Conservation (phyloP, 306 rosid species). For the Elaeagnus macrophylla region DNA sequence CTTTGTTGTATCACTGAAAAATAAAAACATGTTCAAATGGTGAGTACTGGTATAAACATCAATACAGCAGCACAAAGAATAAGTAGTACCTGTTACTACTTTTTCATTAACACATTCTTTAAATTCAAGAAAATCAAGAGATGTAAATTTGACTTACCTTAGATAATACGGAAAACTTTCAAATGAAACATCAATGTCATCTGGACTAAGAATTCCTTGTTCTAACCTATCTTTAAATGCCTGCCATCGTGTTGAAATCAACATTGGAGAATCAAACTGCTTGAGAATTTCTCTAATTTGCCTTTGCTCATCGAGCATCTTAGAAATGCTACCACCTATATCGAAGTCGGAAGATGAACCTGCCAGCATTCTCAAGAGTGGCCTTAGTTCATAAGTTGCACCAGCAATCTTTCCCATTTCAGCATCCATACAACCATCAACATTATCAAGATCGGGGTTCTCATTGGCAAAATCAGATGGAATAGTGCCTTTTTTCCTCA, state of each 20-base stretch:
- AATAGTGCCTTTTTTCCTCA: constrained; percentile 39
- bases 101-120: too few relatives aligned
- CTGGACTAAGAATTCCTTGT: constrained; percentile 53
- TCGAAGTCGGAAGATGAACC: constrained; percentile 47
- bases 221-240: constrained; percentile 62
- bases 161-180: constrained; percentile 88
- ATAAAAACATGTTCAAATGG: constrained; percentile 15
- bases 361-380: constrained; percentile 51
- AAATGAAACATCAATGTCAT: constrained; percentile 58
- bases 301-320: constrained; percentile 54
- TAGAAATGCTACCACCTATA: constrained; percentile 52
- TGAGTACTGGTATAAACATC: constrained; percentile 9
- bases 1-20: constrained; percentile 79
- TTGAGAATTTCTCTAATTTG: constrained; percentile 55
- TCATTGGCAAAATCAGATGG: constrained; percentile 37
- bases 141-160: constrained; percentile 34
- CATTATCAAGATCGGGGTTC: constrained; percentile 42
- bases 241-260: constrained; percentile 54
- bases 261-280: constrained; percentile 45
- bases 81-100: neutral
- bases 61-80: neutral
- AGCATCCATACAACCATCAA: constrained; percentile 33
- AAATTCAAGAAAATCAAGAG: too few relatives aligned
- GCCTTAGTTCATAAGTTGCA: constrained; percentile 39
- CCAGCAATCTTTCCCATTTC: constrained; percentile 48